Evolutionary conservation across 371 early-diverging fungal species (phyloP), one percentile per base, ranked within the genome.

Genomic region (Mucor plumbeus): DNA sequence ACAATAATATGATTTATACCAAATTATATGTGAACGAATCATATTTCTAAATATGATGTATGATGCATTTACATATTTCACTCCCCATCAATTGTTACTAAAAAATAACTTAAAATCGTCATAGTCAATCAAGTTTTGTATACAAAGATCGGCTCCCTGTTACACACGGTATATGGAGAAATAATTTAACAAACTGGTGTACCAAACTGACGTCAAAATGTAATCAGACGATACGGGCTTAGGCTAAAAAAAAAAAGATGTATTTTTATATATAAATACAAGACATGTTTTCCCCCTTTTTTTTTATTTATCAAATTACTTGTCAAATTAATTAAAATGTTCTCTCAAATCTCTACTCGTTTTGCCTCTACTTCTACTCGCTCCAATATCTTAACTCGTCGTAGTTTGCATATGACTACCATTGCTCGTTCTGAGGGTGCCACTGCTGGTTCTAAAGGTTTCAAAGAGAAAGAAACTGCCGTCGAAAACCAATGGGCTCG

Each of bases 401-500:
- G 66, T 8, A n/a, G 38, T 41, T 59, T 66, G 40, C 66, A 66
- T 19, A 66, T 66, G 66, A 60, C 66, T 8, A 36, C 56, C 33
- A 61, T 58, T 41, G 50, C 47, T 48, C 62, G 68, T 26, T 14
- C 56, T 47, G 80, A 74, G 61, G 81, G 81, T 44, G 72, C 81
- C 5, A 76, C 78, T 41, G 75, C 79, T 11, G 17, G 57, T 8
- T 44, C 72, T n/a, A 77, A 72, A 7, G 65, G 68, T 8, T 81
- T 81, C 59, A 67, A 75, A 36, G 74, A 75, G 36, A 81, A 79
- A 64, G 82, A 81, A 75, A 75, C 63, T 50, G 82, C 82, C 15
- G 66, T 72, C 15, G 82, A 81, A 61, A 81, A 79, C 60, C 75
- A 72, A 58, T 81, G 82, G 82, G 79, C 79, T 39, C 77, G 79